Evolutionary conservation across 495 filamentous ascomycete genomes (phyloP).

Genomic region (Aspergillus baeticus): DNA sequence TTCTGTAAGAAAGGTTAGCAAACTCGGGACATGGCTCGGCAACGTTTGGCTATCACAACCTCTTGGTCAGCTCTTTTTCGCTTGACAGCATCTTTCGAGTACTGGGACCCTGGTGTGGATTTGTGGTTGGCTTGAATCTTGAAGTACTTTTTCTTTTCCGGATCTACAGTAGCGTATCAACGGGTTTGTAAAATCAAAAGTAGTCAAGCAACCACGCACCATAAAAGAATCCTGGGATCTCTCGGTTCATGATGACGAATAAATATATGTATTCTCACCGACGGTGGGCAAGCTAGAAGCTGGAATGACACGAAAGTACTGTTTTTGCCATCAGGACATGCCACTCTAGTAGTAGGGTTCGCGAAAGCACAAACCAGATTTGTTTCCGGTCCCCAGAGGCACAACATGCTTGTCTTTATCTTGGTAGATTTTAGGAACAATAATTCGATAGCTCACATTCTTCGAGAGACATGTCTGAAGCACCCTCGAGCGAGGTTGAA

Average conservation of each 20-base stretch:
- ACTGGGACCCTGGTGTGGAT: constrained; percentile 41
- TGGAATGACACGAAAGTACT: not conserved
- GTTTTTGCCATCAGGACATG: not conserved
- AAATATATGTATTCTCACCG: constrained; percentile 35
- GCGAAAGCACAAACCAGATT: not conserved
- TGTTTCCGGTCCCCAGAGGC: not conserved
- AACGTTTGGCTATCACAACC: constrained; percentile 18
- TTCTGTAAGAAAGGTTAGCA: constrained; percentile 24
- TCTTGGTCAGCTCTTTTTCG: constrained; percentile 36
- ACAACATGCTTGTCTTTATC: not conserved
- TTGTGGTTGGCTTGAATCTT: constrained; percentile 50
- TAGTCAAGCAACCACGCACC: constrained; percentile 9
- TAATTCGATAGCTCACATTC: not conserved
- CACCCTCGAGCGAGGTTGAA: not conserved
- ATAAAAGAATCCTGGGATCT: constrained; percentile 32
- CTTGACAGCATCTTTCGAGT: constrained; percentile 48
- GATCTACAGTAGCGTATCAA: constrained; percentile 31
- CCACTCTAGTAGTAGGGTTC: not conserved
- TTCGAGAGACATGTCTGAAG: not conserved
- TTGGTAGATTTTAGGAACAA: not conserved
- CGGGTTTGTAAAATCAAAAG: not conserved
- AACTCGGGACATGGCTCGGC: not conserved
- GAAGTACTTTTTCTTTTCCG: constrained; percentile 59
- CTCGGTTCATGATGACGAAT: constrained; percentile 21
- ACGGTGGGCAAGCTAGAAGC: not conserved